Percentiles rank a stretch among this genome's conserved stretches.
Conservation (phyloP, 805 yeast species). For the Ogataea neopini region DNA sequence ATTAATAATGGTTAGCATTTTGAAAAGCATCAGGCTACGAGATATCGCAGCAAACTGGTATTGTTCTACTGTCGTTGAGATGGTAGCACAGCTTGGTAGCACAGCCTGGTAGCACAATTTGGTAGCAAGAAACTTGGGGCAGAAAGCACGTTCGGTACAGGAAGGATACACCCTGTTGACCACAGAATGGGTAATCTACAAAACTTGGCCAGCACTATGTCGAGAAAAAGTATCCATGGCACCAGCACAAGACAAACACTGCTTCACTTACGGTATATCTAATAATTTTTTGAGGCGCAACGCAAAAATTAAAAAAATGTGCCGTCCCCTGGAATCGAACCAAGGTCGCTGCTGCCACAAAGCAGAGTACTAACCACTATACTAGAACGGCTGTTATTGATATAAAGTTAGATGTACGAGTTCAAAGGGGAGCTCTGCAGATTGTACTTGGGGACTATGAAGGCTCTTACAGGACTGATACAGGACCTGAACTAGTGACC, state of each 20-base stretch:
- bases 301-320: conserved; percentile 19
- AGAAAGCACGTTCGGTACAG: too few relatives aligned
- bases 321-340: conserved; percentile 31
- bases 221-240: too few relatives aligned
- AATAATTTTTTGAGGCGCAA: too few relatives aligned
- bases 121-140: neutral
- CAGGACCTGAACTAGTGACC: too few relatives aligned
- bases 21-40: neutral
- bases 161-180: too few relatives aligned
- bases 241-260: too few relatives aligned
- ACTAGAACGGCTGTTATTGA: conserved; percentile 28
- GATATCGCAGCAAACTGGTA: neutral
- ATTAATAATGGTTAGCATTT: neutral
- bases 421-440: too few relatives aligned
- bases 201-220: too few relatives aligned
- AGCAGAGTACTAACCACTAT: conserved; percentile 33
- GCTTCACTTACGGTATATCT: too few relatives aligned
- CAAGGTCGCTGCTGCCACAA: conserved; percentile 34
- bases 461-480: too few relatives aligned
- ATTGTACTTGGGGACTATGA: too few relatives aligned
- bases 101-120: neutral
- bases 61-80: neutral
- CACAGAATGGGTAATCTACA: too few relatives aligned
- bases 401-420: neutral
- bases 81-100: neutral